Evolutionary conservation across 768 basidiomycete genomes (phyloP), one percentile per base, ranked within the genome.

Genomic region (Boletus bicolor): DNA sequence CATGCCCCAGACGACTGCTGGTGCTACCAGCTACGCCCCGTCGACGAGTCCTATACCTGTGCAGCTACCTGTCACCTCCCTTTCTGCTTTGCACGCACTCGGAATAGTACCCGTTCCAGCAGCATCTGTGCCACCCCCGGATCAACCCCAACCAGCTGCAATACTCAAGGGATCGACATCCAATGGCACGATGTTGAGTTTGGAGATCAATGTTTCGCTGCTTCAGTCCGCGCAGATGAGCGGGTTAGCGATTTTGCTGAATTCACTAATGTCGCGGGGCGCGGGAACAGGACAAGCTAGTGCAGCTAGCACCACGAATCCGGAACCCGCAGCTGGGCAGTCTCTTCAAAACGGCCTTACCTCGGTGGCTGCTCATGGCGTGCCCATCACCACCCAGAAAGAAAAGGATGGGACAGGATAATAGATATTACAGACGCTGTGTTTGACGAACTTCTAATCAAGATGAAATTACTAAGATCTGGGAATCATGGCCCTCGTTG

Each of bases 131-230:
- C 77, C 79, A 24, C 63, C 77, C 14, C 73, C 81, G 43, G 82
- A 78, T 24, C 82, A 85, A 58, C 77, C 82, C 17, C 86, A 83
- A 62, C 86, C 89, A 0, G 79, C 86, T n/a, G 89, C 87, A n/a
- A 80, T 92, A 15, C 75, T 91, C 48, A 81, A 85, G 38, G 85
- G 87, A 30, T 85, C 86, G 1, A 83, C 84, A 3, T 80, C 83
- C 7, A 84, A 89, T 63, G 89, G 89, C 12, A 79, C 81, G 19
- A 83, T 86, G 77, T 70, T 91, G 55, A 87, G 79, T 65, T 72
- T 93, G 51, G 90, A 92, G 59, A 87, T 93, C 65, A 91, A 91
- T 57, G 82, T 91, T 30, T 83, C 84, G 15, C 70, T 85, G 19
- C 75, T 93, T 52, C 86, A 89, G 68, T 77, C 83, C 17, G 75